These are phyloP conservation scores for Exophiala calicioides DNA, from an alignment of 2,329 filamentous ascomycete species.

Conservation along the genomic window DNA sequence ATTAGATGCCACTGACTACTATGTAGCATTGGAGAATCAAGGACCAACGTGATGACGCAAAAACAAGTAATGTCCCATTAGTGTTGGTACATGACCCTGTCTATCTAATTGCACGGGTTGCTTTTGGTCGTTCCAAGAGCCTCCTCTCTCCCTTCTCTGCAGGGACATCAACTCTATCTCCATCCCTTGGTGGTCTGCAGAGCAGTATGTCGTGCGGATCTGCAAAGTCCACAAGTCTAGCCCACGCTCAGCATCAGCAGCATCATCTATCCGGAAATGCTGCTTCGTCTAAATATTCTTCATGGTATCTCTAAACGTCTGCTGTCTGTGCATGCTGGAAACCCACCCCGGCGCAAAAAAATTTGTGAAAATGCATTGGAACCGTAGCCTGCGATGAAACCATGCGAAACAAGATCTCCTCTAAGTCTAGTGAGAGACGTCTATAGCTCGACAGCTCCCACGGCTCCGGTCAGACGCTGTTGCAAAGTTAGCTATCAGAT, in stretches of 20 bases:
- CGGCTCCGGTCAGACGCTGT: conserved; percentile 16
- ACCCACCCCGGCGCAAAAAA: conserved; percentile 7
- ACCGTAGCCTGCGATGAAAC: conserved; percentile 8
- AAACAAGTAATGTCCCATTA: conserved; percentile 16
- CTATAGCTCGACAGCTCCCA: conserved; percentile 23
- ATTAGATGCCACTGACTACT: too few relatives aligned
- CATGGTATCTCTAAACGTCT: conserved; percentile 6
- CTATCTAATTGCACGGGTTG: conserved; percentile 8
- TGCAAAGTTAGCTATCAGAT: conserved; percentile 2
- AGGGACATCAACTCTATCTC: too few relatives aligned
- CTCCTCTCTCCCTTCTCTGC: neutral
- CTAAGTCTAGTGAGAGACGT: too few relatives aligned
- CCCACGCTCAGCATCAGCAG: conserved; percentile 4
- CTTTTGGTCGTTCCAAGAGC: conserved; percentile 7
- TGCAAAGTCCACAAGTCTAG: conserved; percentile 2
- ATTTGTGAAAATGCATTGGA: conserved; percentile 11
- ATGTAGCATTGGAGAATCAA: neutral
- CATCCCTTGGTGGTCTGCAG: conserved; percentile 8
- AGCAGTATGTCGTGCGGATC: conserved; percentile 14
- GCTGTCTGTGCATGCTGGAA: conserved; percentile 10
- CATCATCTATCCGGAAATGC: conserved; percentile 14
- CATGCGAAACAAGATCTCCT: conserved; percentile 1
- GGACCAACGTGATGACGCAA: neutral
- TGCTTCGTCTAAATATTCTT: conserved; percentile 1
- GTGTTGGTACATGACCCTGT: conserved; percentile 22